Evolutionary conservation across 2,329 filamentous ascomycete genomes (phyloP), one percentile per base, ranked within the genome.

Genomic region (Beauveria australis): DNA sequence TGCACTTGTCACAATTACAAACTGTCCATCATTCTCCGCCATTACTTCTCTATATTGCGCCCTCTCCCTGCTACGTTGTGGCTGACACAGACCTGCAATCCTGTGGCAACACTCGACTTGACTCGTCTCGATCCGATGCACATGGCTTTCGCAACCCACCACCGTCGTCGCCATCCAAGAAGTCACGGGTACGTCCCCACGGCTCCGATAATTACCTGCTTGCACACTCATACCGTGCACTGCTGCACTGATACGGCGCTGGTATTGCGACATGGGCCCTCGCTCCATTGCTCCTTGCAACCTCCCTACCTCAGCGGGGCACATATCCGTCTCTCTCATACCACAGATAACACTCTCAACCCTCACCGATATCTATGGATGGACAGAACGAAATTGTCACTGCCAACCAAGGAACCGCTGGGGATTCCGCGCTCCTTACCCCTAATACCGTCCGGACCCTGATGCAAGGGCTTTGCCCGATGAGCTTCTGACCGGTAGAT

Each of bases 211-310:
- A 37, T 37, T 37, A 37, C 33, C 12, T 16, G 33, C 33, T 37
- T 37, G 12, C 33, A 16, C 33, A 14, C 14, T 26, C 33, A 12
- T n/a, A 53, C 37, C 18, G 14, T 8, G 18, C 16, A 9, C 16
- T 19, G 16, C 22, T 57, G 28, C 44, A 22, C 44, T 49, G 44
- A 48, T 26, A 48, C 28, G 26, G 43, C 30, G 33, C 54, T 16
- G 33, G 44, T 28, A 57, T 57, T 57, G 56, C 56, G 46, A 51
- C 37, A 52, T 59, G 47, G 33, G 37, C 47, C 55, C 18, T 59
- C n/a, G n/a, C 33, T 51, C 30, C 30, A n/a, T 28, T 44, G 52
- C 22, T 19, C 52, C 22, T 22, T 53, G 37, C 37, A 37, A 53
- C 54, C 43, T 57, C 44, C 53, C 28, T 48, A 37, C 54, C 28